Evolutionary conservation across 352 stramenopile species (phyloP), one percentile per base, ranked within the genome.

Genomic region (Phytophthora capsici): DNA sequence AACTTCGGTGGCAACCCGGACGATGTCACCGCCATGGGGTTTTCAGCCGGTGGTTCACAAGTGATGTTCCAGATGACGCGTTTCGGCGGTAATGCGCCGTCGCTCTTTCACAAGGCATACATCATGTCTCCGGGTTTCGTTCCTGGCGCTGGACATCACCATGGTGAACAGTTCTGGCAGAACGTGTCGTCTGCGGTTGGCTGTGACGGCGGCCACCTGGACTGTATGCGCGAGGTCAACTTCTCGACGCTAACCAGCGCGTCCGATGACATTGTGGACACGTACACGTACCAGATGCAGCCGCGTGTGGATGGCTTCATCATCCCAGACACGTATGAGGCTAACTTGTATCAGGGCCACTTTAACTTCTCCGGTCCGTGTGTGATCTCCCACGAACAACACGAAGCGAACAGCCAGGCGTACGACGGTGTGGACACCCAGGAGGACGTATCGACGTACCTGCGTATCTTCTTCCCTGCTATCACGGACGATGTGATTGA

Each of bases 1-100:
- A 68, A 64, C 16, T 83, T 78, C 25, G 75, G 75, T 3, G 75
- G 75, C 20, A 62, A 83, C 63, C 63, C 74, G 9, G 19, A 66
- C 34, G 60, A 82, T 37, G 54, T 82, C 2, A 82, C 73, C 3
- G 73, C 70, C 3, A 28, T 77, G 9, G 73, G 73, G 0, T 67
- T 75, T n/a, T 75, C 66, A 0, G 66, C 66, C 5, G 66, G 61
- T n/a, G 66, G 61, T 4, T 75, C 61, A 0, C 61, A 71, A 20
- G 47, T 68, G 1, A 8, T 66, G 25, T 75, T 75, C 46, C 66
- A 71, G 51, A 68, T 71, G 66, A 71, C 66, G 2, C 66, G 66
- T 17, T 68, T 71, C 14, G 66, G 61, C 10, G 66, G 66, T 12
- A 71, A 58, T 12, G 61, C 61, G 0, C 54, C 51, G 38, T 47